Base-by-base conservation (phyloP, 345 rosid genomes). In the Combretum micranthum region DNA sequence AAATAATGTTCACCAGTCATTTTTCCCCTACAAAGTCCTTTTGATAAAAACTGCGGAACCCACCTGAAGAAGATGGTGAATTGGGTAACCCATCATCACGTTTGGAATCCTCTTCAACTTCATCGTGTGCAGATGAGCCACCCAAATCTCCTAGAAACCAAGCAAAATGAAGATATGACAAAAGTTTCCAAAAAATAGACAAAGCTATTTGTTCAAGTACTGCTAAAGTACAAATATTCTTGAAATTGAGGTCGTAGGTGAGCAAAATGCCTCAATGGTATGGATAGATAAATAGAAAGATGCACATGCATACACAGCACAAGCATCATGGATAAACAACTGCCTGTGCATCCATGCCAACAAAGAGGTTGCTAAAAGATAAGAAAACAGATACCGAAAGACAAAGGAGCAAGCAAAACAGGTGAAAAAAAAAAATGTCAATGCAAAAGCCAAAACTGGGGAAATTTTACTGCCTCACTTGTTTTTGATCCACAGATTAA, bases 1-100 rank as follows among this genome's bases (percentile, higher is more conserved):
- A 87, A 76, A 77, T 64, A 51, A 75, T 55, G 87, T 66, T 50
- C 76, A 72, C 59, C 74, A 76, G 61, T 87, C 83, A 83, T 77
- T 77, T 83, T 83, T 66, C 77, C 79, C 70, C 86, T 85, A 89
- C 79, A 86, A 78, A 89, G 84, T 78, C 83, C 87, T 71, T 77
- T 75, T 83, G 88, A 85, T 90, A 82, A 80, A 82, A 84, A 84
- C 79, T 83, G 83, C 70, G 82, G 91, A 90, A 93, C 99, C 97
- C 94, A 93, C 99, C 97, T 93, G 97, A 85, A 89, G 99, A 82
- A 67, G 97, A 74, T 75, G 96, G 89, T 76, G 94, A 89, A 69
- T 83, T 83, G 85, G 99, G 90, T 80, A 86, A 76, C 83, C 80
- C 92, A 68, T 80, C 77, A 65, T 21, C 64, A 65, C 76, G 82